Conservation (phyloP, 108 stramenopile species). For the Cafeteria roenbergensis region DNA sequence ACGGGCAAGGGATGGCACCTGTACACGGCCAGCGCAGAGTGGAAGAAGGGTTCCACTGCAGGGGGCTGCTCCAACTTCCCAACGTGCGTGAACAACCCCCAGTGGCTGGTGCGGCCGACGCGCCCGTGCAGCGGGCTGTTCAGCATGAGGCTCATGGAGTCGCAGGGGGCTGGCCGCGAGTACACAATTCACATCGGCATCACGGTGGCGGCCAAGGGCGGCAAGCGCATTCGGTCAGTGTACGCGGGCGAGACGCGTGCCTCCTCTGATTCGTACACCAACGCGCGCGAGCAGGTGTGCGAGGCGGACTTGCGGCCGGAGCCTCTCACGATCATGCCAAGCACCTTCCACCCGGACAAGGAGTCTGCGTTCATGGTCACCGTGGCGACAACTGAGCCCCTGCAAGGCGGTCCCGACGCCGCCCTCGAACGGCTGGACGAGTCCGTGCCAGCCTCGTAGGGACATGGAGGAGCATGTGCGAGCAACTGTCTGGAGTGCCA, state of each 20-base stretch:
- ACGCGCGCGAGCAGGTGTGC: neutral
- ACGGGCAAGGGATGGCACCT: constrained; percentile 7
- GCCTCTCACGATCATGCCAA: neutral
- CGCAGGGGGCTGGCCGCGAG: neutral
- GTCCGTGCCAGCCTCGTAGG: too few relatives aligned
- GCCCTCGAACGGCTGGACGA: too few relatives aligned
- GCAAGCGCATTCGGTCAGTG: neutral
- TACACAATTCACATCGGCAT: neutral
- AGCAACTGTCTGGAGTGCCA: too few relatives aligned
- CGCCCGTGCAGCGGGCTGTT: constrained; percentile 2
- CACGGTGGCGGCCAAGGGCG: neutral
- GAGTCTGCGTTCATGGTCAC: neutral
- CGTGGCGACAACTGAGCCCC: neutral
- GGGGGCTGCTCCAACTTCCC: neutral
- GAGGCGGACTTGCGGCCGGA: neutral
- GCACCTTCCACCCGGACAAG: neutral
- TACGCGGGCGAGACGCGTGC: neutral
- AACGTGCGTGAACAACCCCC: neutral
- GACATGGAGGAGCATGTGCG: too few relatives aligned
- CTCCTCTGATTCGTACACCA: neutral
- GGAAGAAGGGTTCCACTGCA: neutral
- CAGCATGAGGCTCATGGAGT: neutral
- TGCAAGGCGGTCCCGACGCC: too few relatives aligned
- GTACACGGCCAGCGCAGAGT: too few relatives aligned
- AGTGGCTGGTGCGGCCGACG: neutral